Evolutionary conservation across 805 yeast genomes (phyloP), one percentile per base, ranked within the genome.

Genomic region (Metschnikowia chrysomelidarum): DNA sequence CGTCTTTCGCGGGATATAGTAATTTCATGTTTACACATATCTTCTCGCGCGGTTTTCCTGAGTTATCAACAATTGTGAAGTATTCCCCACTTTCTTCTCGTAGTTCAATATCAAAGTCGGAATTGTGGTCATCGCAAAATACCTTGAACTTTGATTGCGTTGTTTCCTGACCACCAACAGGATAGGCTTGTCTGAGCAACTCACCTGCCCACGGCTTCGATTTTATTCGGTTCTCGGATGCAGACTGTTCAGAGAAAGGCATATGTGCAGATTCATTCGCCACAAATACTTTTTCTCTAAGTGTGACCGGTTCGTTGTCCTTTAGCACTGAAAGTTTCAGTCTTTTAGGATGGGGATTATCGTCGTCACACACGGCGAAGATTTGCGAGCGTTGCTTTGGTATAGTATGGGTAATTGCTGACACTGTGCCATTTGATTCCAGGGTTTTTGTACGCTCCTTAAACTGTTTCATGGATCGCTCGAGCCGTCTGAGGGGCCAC

Each of bases 191-290:
- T 15, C 59, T 53, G n/a, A 80, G 33, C 2, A 60, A 64, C 47
- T 83, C 82, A 0, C 91, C 88, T 10, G 61, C 64, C 84, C 91
- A 80, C 0, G 80, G 72, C 7, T 61, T 64, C 1, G 87, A 68
- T 2, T 64, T 60, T 14, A 74, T 26, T 5, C 55, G 59, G 51
- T 87, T 87, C 53, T 87, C 95, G 54, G 85, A 85, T 29, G 69
- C 66, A 34, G 85, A 56, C 11, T 63, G 55, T 7, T 61, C 62
- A 1, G 75, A 56, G 0, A 79, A 47, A 5, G 19, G 27, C 7
- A 37, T 19, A 78, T 86, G 16, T 79, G 53, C 20, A 62, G 59
- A 29, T 69, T 71, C 17, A 18, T 41, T 30, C 9, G 24, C 34
- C 11, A 19, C 39, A 38, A 63, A 62, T 2, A 47, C 45, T n/a